Conservation (phyloP, 2,329 filamentous ascomycete genomes). For the Pestalotiopsis sp. region DNA sequence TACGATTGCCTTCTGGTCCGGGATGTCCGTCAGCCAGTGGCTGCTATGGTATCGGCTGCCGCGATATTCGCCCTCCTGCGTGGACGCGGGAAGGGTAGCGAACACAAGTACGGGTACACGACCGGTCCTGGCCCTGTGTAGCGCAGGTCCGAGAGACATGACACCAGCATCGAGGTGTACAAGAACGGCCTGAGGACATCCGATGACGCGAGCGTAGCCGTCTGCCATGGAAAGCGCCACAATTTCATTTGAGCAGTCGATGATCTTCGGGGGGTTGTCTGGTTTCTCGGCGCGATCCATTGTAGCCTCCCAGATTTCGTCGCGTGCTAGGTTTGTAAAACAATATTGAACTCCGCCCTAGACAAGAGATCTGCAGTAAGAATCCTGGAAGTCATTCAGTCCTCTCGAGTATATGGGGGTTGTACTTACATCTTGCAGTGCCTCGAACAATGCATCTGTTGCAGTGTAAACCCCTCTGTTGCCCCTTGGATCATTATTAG, state of each 20-base stretch:
- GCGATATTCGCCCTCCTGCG: slow-evolving; percentile 75
- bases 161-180: slow-evolving; percentile 84
- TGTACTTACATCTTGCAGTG: slow-evolving; percentile 32
- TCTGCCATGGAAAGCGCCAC: slow-evolving; percentile 85
- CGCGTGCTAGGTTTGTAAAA: slow-evolving; percentile 70
- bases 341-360: slow-evolving; percentile 37
- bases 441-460: slow-evolving; percentile 68
- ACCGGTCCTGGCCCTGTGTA: slow-evolving; percentile 79
- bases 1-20: slow-evolving; percentile 79
- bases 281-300: slow-evolving; percentile 71
- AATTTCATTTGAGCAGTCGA: slow-evolving; percentile 87
- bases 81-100: slow-evolving; percentile 77
- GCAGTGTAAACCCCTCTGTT: slow-evolving; percentile 54
- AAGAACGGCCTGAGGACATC: slow-evolving; percentile 75
- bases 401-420: not conserved
- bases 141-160: slow-evolving; percentile 74
- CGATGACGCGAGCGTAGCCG: slow-evolving; percentile 74
- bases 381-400: not conserved
- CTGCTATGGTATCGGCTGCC: slow-evolving; percentile 81
- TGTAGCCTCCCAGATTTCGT: slow-evolving; percentile 79
- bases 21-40: slow-evolving; percentile 85
- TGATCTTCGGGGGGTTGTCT: slow-evolving; percentile 71
- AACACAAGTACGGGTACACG: slow-evolving; percentile 78
- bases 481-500: not conserved
- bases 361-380: not conserved